Conservation (phyloP, 441 rosid species). For the Capsella rubella region DNA sequence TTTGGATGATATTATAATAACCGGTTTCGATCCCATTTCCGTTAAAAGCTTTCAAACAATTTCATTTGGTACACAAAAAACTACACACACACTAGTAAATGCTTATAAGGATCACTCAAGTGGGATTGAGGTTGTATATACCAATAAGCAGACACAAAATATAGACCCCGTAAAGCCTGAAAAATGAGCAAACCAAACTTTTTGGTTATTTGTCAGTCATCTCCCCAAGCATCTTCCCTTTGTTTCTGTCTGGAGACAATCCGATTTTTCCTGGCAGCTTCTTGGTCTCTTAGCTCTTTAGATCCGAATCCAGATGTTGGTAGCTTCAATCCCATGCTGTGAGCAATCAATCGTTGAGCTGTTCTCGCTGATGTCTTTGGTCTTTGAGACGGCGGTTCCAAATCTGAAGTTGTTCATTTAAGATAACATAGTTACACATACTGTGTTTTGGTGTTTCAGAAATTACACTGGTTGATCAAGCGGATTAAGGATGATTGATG, state of each 20-base stretch:
- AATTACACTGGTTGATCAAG: constrained; percentile 19
- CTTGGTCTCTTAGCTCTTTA: constrained; percentile 71
- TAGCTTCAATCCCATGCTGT: constrained; percentile 85
- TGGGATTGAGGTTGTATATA: constrained; percentile 19
- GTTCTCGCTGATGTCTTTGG: constrained; percentile 91
- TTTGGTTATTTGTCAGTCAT: constrained; percentile 50
- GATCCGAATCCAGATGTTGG: constrained; percentile 65
- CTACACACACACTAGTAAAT: not conserved
- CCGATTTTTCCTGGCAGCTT: constrained; percentile 82
- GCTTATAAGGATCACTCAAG: constrained; percentile 31
- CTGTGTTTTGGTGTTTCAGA: not conserved
- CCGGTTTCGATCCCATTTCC: constrained; percentile 26
- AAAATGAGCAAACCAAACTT: constrained; percentile 3
- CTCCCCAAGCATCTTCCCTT: constrained; percentile 95
- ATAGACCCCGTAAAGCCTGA: constrained; percentile 21
- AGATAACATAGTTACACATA: constrained; percentile 1
- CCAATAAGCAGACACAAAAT: constrained; percentile 15
- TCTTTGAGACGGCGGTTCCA: constrained; percentile 89
- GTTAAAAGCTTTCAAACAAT: constrained; percentile 9
- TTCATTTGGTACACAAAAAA: constrained; percentile 15
- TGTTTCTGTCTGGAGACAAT: constrained; percentile 77
- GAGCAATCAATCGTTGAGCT: constrained; percentile 91
- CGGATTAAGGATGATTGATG: not conserved
- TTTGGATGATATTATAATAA: not conserved
- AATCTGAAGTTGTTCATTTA: constrained; percentile 51